Percentiles rank a stretch among this genome's conserved stretches.
These are phyloP conservation scores for Sarocladium oryzae DNA, from an alignment of 2,329 filamentous ascomycete genomes.

Conservation along the genomic window DNA sequence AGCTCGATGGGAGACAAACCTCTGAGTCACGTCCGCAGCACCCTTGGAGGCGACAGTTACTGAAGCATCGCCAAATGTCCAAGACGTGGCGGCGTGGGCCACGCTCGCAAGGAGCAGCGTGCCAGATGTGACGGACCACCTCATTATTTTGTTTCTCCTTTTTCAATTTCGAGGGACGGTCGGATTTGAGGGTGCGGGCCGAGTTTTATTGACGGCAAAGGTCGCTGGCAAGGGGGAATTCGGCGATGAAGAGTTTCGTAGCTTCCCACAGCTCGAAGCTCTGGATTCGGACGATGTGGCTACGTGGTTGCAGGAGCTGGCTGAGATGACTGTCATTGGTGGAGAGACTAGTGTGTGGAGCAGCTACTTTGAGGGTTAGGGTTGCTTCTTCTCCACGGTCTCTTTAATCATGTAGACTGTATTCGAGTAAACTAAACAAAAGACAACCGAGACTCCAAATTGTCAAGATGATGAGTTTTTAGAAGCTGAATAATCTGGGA, in stretches of 20 bases:
- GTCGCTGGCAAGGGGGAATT: constrained; percentile 17
- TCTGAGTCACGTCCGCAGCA: constrained; percentile 56
- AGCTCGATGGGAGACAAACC: no score
- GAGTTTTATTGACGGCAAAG: background rate
- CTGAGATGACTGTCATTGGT: constrained; percentile 13
- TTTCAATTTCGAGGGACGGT: background rate
- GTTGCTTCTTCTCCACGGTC: background rate
- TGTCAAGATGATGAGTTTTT: no score
- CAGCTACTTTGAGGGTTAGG: background rate
- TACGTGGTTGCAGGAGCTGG: constrained; percentile 22
- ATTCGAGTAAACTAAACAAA: no score
- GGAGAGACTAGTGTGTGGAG: background rate
- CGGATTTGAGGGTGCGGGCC: background rate
- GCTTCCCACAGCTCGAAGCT: constrained; percentile 5
- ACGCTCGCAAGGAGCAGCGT: constrained; percentile 41
- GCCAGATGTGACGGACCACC: constrained; percentile 29
- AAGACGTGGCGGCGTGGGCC: constrained; percentile 51
- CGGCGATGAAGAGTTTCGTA: background rate
- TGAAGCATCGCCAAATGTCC: constrained; percentile 69
- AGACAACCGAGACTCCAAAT: no score
- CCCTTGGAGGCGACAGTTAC: constrained; percentile 62
- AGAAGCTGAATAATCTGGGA: no score
- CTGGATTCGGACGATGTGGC: constrained; percentile 15
- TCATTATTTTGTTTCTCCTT: constrained; percentile 21
- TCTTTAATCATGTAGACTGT: no score